A percentile compares a stretch with the other conserved stretches of the same genome.
phyloP scores from a whole-genome alignment of 116 monocot species.

The Dioscorea cayenensis region DNA sequence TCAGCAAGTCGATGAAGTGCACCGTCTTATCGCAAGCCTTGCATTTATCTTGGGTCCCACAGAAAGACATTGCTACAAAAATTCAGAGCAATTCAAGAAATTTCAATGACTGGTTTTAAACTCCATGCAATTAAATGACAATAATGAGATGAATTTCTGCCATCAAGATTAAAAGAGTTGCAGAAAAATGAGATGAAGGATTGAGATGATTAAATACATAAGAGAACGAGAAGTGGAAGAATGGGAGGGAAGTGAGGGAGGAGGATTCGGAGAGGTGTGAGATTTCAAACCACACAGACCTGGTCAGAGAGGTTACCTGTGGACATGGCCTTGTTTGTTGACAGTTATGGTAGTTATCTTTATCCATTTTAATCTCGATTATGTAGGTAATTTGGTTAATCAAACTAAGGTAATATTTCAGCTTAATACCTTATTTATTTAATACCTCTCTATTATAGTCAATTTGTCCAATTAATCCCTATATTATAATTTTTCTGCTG shows the following conservation, averaged over 20 bases:
- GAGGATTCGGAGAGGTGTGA: background rate
- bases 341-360: background rate
- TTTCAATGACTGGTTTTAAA: too few species aligned
- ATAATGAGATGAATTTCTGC: background rate
- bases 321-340: background rate
- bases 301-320: slow-evolving; percentile 1
- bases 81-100: background rate
- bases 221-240: slow-evolving; percentile 2
- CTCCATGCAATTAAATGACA: too few species aligned
- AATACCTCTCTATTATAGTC: too few species aligned
- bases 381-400: too few species aligned
- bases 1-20: slow-evolving; percentile 73
- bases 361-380: too few species aligned
- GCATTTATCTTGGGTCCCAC: slow-evolving; percentile 89
- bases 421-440: too few species aligned
- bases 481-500: too few species aligned
- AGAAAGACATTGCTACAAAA: slow-evolving; percentile 62
- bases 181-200: background rate
- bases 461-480: too few species aligned
- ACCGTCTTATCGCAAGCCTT: slow-evolving; percentile 89
- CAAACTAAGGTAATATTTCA: too few species aligned
- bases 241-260: slow-evolving; percentile 29
- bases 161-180: background rate
- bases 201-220: background rate
- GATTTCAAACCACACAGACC: slow-evolving; percentile 12